These are phyloP conservation scores for Entoloma clypeatum DNA, from an alignment of 1,284 basidiomycete genomes.

Conservation along the genomic window DNA sequence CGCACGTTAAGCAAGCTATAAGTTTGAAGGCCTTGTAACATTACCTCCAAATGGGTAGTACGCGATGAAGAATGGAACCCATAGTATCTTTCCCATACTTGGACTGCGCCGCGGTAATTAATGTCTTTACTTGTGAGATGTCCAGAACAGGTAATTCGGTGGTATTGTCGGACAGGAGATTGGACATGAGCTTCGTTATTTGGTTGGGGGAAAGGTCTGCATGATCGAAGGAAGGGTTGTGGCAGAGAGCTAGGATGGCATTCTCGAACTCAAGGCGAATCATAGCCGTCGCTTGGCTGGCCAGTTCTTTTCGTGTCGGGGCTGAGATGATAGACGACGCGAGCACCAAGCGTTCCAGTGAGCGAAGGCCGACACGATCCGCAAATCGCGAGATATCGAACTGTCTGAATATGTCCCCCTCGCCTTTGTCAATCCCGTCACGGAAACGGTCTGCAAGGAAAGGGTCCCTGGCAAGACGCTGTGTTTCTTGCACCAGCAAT, in stretches of 20 bases:
- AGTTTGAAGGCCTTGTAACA: conserved; percentile 17
- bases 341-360: conserved; percentile 77
- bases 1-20: conserved; percentile 4
- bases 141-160: conserved; percentile 67
- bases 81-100: conserved; percentile 66
- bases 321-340: conserved; percentile 69
- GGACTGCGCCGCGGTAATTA: conserved; percentile 68
- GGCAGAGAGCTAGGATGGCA: conserved; percentile 66
- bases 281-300: conserved; percentile 59
- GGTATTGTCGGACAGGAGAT: conserved; percentile 68
- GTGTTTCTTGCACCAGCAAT: conserved; percentile 81
- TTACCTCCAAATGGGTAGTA: conserved; percentile 64
- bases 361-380: conserved; percentile 70
- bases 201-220: conserved; percentile 73
- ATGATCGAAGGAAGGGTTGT: conserved; percentile 75
- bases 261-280: conserved; percentile 75
- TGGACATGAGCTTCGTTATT: conserved; percentile 73
- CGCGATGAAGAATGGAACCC: conserved; percentile 43
- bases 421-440: conserved; percentile 81
- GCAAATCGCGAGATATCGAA: conserved; percentile 78
- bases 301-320: conserved; percentile 69
- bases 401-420: conserved; percentile 73
- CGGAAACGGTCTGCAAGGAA: conserved; percentile 82
- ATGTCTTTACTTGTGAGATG: conserved; percentile 62
- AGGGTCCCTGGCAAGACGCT: conserved; percentile 82